These are phyloP conservation scores for Arthrocladium fulminans DNA, from an alignment of 2,329 filamentous ascomycete genomes.

Conservation along the genomic window DNA sequence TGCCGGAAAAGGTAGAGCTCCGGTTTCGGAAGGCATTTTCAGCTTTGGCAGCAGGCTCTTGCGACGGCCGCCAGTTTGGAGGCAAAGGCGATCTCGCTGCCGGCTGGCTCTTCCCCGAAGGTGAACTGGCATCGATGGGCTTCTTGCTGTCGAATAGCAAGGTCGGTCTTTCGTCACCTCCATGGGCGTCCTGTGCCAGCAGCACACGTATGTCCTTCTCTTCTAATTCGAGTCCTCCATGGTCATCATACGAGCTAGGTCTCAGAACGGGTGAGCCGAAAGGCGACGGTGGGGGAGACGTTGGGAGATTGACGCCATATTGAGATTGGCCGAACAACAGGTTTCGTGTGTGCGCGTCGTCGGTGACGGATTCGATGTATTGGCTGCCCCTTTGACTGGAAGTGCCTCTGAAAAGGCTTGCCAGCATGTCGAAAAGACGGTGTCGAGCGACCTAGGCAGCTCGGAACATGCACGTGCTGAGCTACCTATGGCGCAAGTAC, in stretches of 20 bases:
- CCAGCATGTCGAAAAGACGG: conserved; percentile 6
- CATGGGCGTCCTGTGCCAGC: conserved; percentile 41
- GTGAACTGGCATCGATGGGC: not conserved
- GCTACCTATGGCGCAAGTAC: not conserved
- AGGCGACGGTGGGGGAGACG: conserved; percentile 28
- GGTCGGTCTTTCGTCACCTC: conserved; percentile 38
- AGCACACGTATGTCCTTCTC: conserved; percentile 39
- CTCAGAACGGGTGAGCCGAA: conserved; percentile 32
- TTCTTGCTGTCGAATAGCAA: conserved; percentile 37
- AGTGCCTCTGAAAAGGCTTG: conserved; percentile 5
- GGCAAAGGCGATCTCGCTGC: not conserved
- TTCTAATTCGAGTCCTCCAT: conserved; percentile 39
- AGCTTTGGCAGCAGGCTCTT: not conserved
- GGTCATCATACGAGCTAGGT: conserved; percentile 39
- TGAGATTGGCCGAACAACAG: conserved; percentile 37
- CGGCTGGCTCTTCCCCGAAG: not conserved
- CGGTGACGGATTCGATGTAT: conserved; percentile 36
- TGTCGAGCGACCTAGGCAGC: not conserved
- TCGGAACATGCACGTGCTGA: conserved; percentile 6
- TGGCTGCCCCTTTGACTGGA: conserved; percentile 2
- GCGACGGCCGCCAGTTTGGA: not conserved
- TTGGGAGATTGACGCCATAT: conserved; percentile 33
- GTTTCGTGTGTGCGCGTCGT: conserved; percentile 41
- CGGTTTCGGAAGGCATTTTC: conserved; percentile 28
- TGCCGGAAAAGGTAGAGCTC: conserved; percentile 37